phyloP scores from a whole-genome alignment of 345 rosid species.

The Populus simonii region DNA sequence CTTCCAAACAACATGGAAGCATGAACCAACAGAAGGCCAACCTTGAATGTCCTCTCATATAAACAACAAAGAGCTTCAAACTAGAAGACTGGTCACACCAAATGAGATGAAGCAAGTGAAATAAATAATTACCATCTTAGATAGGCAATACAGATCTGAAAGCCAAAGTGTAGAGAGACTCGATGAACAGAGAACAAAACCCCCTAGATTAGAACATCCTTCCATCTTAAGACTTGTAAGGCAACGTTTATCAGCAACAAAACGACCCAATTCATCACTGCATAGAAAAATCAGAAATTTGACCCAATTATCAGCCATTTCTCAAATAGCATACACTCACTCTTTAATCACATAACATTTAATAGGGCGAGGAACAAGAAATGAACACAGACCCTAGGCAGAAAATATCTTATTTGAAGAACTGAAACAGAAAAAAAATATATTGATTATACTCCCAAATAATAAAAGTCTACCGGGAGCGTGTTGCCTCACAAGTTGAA shows the following conservation, averaged over 20 bases:
- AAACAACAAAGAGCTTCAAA: background rate
- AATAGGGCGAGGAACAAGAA: background rate
- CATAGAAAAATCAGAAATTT: slow-evolving; percentile 19
- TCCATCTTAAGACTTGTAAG: slow-evolving; percentile 84
- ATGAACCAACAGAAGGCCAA: background rate
- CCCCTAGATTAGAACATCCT: slow-evolving; percentile 87
- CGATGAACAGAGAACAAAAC: slow-evolving; percentile 68
- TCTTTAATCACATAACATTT: background rate
- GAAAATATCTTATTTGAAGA: background rate
- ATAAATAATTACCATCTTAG: slow-evolving; percentile 63
- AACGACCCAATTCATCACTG: slow-evolving; percentile 89
- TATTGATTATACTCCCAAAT: background rate
- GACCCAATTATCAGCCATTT: slow-evolving; percentile 3
- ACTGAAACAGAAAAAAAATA: background rate
- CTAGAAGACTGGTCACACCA: background rate
- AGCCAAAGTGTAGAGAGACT: slow-evolving; percentile 91
- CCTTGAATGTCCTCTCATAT: background rate
- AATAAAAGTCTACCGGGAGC: background rate
- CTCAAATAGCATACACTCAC: background rate
- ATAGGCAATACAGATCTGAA: slow-evolving; percentile 65
- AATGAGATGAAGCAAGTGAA: background rate
- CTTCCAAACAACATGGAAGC: background rate
- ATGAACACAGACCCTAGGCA: background rate
- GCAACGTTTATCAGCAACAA: slow-evolving; percentile 89
- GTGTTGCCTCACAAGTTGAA: background rate